Evolutionary conservation across 352 stramenopile species (phyloP), one percentile per base, ranked within the genome.

Genomic region (Globisporangium solare): DNA sequence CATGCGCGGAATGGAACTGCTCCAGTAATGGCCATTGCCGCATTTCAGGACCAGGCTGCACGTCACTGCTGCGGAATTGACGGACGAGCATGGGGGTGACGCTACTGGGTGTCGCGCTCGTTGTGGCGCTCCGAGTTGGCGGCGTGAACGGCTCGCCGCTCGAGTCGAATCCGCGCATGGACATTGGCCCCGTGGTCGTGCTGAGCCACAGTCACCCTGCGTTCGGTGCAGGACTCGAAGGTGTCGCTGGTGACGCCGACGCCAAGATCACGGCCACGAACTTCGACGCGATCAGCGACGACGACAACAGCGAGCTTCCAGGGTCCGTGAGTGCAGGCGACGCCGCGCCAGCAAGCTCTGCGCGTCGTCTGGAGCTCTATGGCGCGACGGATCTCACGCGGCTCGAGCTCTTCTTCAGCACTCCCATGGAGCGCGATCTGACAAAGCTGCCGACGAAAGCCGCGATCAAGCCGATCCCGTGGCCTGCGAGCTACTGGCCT

Each of bases 401-500:
- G 43, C 67, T 84, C 20, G 74, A 84, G 63, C 60, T 63, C 14
- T 82, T 68, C 47, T 84, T 84, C 40, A 68, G 66, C 17, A 54
- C 65, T 12, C 57, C 74, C 17, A 73, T 84, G 24, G 74, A 74
- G 58, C 73, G 56, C 3, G 74, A 84, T 43, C 54, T 84, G 40
- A 84, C 74, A 20, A 77, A 80, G 52, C 62, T 84, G 20, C 67
- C 74, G 1, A 76, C 72, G 2, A 76, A 74, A 46, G 68, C 62
- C 8, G 54, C 70, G 54, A 66, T 70, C 59, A 41, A 76, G 24
- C 74, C 74, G 18, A 72, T 80, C 51, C 68, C 76, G 45, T 90
- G 79, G 79, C 77, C 79, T 1, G 70, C 67, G 46, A 88, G 79
- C 64, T 90, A 88, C 63, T 90, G 79, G 79, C 77, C 79, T 1